Conservation (phyloP, 768 basidiomycete species). For the Clavaria fumosa region DNA sequence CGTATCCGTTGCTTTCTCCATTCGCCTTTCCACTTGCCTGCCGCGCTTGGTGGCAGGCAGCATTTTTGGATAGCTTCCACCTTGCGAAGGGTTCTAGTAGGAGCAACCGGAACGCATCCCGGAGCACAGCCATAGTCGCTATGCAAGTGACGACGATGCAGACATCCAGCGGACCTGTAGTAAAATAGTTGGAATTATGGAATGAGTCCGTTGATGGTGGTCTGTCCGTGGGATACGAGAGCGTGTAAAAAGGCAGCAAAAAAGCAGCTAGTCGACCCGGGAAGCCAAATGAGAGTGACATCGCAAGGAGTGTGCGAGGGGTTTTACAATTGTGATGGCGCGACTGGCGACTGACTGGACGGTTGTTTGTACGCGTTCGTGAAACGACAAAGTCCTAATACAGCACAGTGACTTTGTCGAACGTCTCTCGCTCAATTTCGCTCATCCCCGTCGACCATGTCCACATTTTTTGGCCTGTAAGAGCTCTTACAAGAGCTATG, state of each 20-base stretch:
- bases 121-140: slow-evolving; percentile 70
- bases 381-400: too few species aligned
- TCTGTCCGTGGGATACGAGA: slow-evolving; percentile 49
- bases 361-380: too few species aligned
- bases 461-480: slow-evolving; percentile 81
- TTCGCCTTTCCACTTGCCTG: slow-evolving; percentile 11
- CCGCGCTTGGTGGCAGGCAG: slow-evolving; percentile 19
- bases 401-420: slow-evolving; percentile 2
- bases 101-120: slow-evolving; percentile 61
- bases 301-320: neutral
- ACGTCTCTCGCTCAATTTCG: neutral
- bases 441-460: slow-evolving; percentile 32
- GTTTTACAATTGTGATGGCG: neutral
- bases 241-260: slow-evolving; percentile 51
- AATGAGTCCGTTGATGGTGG: slow-evolving; percentile 58
- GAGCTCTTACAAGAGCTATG: slow-evolving; percentile 15
- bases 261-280: slow-evolving; percentile 31
- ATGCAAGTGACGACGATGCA: slow-evolving; percentile 73
- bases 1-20: slow-evolving; percentile 21
- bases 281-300: slow-evolving; percentile 1
- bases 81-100: slow-evolving; percentile 71
- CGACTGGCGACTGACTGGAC: neutral
- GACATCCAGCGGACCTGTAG: slow-evolving; percentile 58
- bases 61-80: slow-evolving; percentile 52
- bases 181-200: slow-evolving; percentile 52